Percentiles rank a stretch among this genome's conserved stretches.
Evolutionary conservation across 345 rosid species (phyloP).

Genomic region (Pugionium cornutum): DNA sequence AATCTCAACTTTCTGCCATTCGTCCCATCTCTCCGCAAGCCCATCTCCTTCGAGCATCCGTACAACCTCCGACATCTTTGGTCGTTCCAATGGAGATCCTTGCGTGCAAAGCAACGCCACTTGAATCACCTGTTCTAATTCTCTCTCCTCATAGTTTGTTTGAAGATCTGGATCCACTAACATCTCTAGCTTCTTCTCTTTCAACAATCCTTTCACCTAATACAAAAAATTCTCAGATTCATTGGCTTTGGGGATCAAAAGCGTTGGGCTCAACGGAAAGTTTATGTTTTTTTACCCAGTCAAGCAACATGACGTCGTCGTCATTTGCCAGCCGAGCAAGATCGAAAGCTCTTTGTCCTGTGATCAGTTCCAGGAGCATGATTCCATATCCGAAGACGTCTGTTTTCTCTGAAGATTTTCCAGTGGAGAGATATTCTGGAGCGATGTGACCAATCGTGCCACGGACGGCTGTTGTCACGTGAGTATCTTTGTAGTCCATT

Average conservation of each 20-base stretch:
- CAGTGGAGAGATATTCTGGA: slow-evolving; percentile 92
- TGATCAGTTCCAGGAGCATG: slow-evolving; percentile 96
- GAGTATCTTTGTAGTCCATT: slow-evolving; percentile 89
- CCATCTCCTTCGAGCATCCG: slow-evolving; percentile 98
- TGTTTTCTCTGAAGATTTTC: slow-evolving; percentile 92
- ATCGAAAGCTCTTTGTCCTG: slow-evolving; percentile 94
- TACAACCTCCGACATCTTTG: slow-evolving; percentile 96
- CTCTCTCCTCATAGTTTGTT: slow-evolving; percentile 64
- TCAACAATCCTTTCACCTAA: slow-evolving; percentile 94
- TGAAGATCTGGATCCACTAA: slow-evolving; percentile 92
- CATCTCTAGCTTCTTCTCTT: slow-evolving; percentile 92
- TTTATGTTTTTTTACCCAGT: slow-evolving; percentile 65
- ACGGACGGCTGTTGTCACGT: slow-evolving; percentile 93
- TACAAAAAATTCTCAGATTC: background rate
- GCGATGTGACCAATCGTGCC: slow-evolving; percentile 99
- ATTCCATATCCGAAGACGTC: slow-evolving; percentile 98
- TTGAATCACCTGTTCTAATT: slow-evolving; percentile 90
- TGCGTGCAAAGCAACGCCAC: slow-evolving; percentile 93
- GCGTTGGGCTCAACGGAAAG: background rate
- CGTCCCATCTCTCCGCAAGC: slow-evolving; percentile 88
- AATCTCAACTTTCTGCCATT: slow-evolving; percentile 92
- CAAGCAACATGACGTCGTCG: slow-evolving; percentile 96
- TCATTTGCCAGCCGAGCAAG: slow-evolving; percentile 97
- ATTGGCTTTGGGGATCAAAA: background rate
- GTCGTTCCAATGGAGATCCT: slow-evolving; percentile 85